Evolutionary conservation across 108 stramenopile genomes (phyloP).

Genomic region (Cylindrotheca closterium): DNA sequence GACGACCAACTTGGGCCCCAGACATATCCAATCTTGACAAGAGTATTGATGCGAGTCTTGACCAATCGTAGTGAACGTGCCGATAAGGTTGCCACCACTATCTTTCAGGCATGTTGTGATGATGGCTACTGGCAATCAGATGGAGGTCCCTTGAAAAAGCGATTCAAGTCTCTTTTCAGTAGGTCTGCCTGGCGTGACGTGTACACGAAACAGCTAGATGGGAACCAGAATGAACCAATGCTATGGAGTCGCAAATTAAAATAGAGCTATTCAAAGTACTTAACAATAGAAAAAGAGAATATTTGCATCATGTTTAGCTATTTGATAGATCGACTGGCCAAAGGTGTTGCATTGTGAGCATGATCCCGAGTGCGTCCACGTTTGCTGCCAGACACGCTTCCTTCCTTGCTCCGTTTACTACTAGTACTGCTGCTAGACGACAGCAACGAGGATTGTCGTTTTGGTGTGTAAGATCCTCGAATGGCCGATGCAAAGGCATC

Average conservation of each 20-base stretch:
- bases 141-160: conserved; percentile 15
- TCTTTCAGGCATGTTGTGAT: conserved; percentile 21
- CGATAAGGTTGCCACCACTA: conserved; percentile 25
- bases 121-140: conserved; percentile 27
- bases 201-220: conserved; percentile 8
- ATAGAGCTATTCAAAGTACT: too few species aligned
- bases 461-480: conserved; percentile 30
- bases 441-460: not conserved
- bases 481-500: conserved; percentile 24
- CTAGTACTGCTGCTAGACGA: not conserved
- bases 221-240: conserved; percentile 17
- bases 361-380: not conserved
- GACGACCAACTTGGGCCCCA: conserved; percentile 6
- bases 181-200: conserved; percentile 14
- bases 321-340: conserved; percentile 4
- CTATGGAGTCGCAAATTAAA: conserved; percentile 33
- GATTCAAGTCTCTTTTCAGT: conserved; percentile 19
- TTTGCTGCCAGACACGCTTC: too few species aligned
- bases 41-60: conserved; percentile 15
- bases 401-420: not conserved
- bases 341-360: conserved; percentile 13
- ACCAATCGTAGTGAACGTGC: conserved; percentile 5
- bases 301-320: too few species aligned
- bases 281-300: too few species aligned
- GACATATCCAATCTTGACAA: conserved; percentile 31